Evolutionary conservation across 345 rosid genomes (phyloP), one percentile per base, ranked within the genome.

Genomic region (Excoecaria cochinchinensis): DNA sequence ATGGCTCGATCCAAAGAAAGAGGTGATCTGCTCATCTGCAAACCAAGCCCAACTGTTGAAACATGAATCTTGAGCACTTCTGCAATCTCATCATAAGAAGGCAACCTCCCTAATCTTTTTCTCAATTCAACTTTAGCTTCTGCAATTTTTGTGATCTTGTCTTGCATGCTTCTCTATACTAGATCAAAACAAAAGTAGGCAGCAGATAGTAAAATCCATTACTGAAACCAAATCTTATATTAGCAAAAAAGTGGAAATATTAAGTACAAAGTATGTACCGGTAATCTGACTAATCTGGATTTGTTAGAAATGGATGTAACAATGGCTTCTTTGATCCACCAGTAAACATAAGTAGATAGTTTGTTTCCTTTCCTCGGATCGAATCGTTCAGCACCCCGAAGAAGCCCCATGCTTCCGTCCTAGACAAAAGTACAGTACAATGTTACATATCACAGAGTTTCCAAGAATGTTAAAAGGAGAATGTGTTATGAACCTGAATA

Each of bases 271-370:
- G 36, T 73, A 13, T 88, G 79, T 72, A 86, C 91, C 82, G 91
- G 86, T 80, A 86, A 79, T 81, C 87, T 85, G 19, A 86, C 81
- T 7, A 82, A 68, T 81, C 89, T 79, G 36, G 88, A 85, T 40
- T 85, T 86, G 70, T 84, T 84, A 4, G 84, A 77, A n/a, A 85
- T 70, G 24, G 92, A 87, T 31, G 80, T 83, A 44, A 86, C 53
- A 36, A 88, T 85, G 39, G 91, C 90, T 52, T 88, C 88, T 79
- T 79, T 88, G 77, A 88, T 86, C 92, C 92, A 86, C 90, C 90
- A 85, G 80, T 86, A 86, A 71, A 77, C 89, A 71, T 87, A 89
- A 50, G 92, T 89, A 4, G 92, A 89, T 60, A 87, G 82, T 78
- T 89, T 89, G 74, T 78, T 85, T 24, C 92, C 89, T 73, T 84